A percentile compares a stretch with the other conserved stretches of the same genome.
Conservation (phyloP, 169 alveolate genomes). For the Eimeria maxima region DNA sequence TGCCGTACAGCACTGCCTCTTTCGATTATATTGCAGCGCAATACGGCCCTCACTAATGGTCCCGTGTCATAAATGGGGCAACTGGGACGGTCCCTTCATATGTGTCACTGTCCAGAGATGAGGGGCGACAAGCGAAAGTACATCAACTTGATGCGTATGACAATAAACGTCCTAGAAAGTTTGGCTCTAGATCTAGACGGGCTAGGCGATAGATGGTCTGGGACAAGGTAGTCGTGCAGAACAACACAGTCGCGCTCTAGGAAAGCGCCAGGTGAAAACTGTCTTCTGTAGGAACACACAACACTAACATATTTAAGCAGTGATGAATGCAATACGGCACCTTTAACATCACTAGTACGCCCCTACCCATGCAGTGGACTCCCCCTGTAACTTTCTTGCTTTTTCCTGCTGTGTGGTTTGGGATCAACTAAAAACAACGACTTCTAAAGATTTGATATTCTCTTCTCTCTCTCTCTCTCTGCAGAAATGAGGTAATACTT, state of each 20-base stretch:
- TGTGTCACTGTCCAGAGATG: not conserved
- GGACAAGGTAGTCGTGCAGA: not conserved
- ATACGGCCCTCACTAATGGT: too few relatives aligned
- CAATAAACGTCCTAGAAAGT: not conserved
- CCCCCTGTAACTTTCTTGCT: not conserved
- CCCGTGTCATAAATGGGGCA: too few relatives aligned
- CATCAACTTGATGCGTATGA: not conserved
- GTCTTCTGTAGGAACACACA: constrained; percentile 11
- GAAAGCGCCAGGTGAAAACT: not conserved
- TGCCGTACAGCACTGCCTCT: not conserved
- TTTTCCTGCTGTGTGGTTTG: not conserved
- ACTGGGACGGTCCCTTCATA: not conserved
- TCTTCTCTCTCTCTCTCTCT: not conserved
- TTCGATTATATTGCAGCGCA: too few relatives aligned
- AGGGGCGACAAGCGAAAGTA: not conserved
- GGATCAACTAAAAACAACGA: not conserved
- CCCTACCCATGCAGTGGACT: too few relatives aligned
- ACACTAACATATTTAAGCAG: not conserved
- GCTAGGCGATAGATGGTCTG: not conserved
- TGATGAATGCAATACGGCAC: not conserved
- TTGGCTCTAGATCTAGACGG: not conserved
- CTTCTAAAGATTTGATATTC: not conserved
- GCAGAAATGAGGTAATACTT: not conserved
- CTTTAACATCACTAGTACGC: not conserved
- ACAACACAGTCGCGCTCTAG: not conserved